These are phyloP conservation scores for Ensete ventricosum DNA, from an alignment of 176 grass and related monocot species.

Conservation along the genomic window DNA sequence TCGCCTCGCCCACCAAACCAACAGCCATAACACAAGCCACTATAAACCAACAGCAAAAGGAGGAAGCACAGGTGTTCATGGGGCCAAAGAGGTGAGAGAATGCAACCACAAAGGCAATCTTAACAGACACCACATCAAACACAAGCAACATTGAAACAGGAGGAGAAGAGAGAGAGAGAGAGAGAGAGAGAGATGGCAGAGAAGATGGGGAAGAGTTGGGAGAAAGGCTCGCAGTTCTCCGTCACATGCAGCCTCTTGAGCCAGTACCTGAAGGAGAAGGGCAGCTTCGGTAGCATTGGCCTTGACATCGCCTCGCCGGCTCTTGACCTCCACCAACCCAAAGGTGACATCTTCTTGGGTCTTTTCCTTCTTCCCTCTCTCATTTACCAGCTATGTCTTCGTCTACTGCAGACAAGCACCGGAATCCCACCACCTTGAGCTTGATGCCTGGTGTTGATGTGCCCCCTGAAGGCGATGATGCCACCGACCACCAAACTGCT, in stretches of 20 bases:
- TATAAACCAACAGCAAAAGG: neutral
- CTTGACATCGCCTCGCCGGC: conserved; percentile 12
- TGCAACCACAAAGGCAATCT: too few species aligned
- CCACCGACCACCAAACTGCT: neutral
- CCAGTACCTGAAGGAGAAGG: conserved; percentile 53
- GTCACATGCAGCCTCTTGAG: conserved; percentile 26
- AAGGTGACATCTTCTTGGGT: neutral
- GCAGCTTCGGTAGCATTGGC: conserved; percentile 15
- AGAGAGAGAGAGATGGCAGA: neutral
- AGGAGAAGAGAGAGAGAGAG: neutral
- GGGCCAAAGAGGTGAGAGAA: neutral
- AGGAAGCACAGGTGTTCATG: neutral
- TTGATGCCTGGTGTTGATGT: conserved; percentile 1
- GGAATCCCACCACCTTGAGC: neutral
- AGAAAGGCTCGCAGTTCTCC: neutral
- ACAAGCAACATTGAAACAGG: neutral
- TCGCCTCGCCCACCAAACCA: neutral
- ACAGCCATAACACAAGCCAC: neutral
- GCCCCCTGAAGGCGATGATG: neutral
- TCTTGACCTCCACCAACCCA: neutral
- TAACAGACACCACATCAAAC: neutral
- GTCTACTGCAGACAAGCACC: neutral
- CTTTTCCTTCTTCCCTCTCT: neutral
- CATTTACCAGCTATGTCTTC: neutral
- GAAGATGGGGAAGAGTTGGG: neutral